A percentile compares a stretch with the other conserved stretches of the same genome.
These are phyloP conservation scores for Helichrysum umbraculigerum DNA, from an alignment of 129 eudicot genomes.

Conservation along the genomic window DNA sequence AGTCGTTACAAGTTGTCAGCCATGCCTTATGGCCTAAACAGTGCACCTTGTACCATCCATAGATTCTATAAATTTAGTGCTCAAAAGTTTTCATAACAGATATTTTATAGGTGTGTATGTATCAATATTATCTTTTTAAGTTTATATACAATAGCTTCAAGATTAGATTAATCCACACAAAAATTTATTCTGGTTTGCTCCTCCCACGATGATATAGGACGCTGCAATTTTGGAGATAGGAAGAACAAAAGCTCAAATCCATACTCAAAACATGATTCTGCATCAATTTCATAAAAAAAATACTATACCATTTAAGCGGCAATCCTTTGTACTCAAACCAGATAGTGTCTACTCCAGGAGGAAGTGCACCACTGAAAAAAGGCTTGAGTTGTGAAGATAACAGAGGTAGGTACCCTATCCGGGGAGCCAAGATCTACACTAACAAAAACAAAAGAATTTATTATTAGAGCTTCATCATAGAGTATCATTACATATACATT, in stretches of 20 bases:
- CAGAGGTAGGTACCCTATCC: constrained; percentile 89
- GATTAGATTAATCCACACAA: not conserved
- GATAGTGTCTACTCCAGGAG: constrained; percentile 93
- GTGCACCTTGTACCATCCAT: not conserved
- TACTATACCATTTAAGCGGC: constrained; percentile 90
- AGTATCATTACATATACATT: not conserved
- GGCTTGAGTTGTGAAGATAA: constrained; percentile 81
- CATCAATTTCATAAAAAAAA: not conserved
- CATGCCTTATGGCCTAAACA: not conserved
- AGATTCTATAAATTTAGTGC: not conserved
- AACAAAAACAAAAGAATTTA: constrained; percentile 22
- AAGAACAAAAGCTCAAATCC: constrained; percentile 17
- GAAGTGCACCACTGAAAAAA: constrained; percentile 83
- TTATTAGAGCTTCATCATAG: constrained; percentile 1
- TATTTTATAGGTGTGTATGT: not conserved
- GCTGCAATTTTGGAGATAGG: not conserved
- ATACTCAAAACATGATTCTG: constrained; percentile 12
- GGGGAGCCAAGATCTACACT: constrained; percentile 85
- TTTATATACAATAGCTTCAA: not conserved
- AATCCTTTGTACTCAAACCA: constrained; percentile 99
- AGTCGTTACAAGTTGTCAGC: not conserved
- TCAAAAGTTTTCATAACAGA: not conserved
- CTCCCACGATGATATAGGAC: constrained; percentile 12
- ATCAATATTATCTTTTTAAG: not conserved
- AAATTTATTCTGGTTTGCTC: not conserved